Evolutionary conservation across 208 protist species (phyloP).

Genomic region (Porcisia deanei): DNA sequence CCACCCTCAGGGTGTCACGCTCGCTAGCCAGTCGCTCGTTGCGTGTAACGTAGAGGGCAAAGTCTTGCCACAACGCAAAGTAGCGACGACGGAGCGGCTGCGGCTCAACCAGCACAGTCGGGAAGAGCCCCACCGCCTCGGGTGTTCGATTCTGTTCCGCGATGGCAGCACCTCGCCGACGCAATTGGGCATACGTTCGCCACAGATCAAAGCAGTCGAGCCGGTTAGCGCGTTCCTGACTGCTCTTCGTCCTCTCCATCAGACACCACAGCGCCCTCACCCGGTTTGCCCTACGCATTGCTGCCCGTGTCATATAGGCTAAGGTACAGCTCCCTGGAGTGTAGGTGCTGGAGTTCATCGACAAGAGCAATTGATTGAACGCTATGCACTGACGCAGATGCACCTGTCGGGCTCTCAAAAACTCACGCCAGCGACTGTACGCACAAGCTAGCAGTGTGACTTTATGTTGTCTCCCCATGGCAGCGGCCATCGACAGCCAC

Average conservation of each 20-base stretch:
- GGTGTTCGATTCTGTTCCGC: conserved; percentile 13
- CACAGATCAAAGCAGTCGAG: conserved; percentile 41
- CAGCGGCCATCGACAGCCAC: not conserved
- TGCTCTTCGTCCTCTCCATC: conserved; percentile 16
- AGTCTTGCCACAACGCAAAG: conserved; percentile 58
- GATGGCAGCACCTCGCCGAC: not conserved
- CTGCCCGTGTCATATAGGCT: conserved; percentile 4
- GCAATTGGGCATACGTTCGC: conserved; percentile 14
- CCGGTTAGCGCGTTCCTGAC: conserved; percentile 8
- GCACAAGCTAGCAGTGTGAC: not conserved
- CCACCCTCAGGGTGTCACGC: conserved; percentile 48
- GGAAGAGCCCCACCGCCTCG: conserved; percentile 44
- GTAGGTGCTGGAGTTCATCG: conserved; percentile 36
- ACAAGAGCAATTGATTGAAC: conserved; percentile 58
- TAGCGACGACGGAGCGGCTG: conserved; percentile 34
- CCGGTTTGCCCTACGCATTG: conserved; percentile 9
- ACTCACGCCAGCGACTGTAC: conserved; percentile 27
- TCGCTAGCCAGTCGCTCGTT: conserved; percentile 48
- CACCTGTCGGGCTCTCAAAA: conserved; percentile 1
- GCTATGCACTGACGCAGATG: conserved; percentile 28
- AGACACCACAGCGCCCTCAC: conserved; percentile 36
- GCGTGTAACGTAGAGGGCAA: conserved; percentile 39
- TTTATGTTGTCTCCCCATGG: conserved; percentile 6
- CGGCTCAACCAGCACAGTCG: conserved; percentile 36
- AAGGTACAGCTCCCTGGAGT: conserved; percentile 8